Conservation (phyloP, 352 stramenopile genomes). For the Globisporangium nunn region DNA sequence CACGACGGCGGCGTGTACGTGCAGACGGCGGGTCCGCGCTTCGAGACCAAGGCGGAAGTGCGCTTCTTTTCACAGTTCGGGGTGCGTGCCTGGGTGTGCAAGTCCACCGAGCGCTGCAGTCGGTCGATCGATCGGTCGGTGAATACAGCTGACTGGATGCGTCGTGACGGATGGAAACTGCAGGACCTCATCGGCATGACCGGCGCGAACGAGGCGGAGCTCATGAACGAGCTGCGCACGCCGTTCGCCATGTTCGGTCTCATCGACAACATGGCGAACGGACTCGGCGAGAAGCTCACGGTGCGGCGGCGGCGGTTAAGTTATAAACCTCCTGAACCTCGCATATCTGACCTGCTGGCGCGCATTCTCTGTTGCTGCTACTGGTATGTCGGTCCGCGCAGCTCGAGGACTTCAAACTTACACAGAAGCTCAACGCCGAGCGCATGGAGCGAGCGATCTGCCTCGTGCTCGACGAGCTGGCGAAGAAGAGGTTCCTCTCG, state of each 20-base stretch:
- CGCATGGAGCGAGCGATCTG: slow-evolving; percentile 61
- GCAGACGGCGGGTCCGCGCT: slow-evolving; percentile 77
- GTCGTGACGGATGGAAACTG: neutral
- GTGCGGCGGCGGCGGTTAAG: slow-evolving; percentile 12
- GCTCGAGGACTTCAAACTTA: slow-evolving; percentile 70
- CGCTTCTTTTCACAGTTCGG: slow-evolving; percentile 84
- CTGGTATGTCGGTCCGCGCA: slow-evolving; percentile 1
- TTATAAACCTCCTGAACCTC: neutral
- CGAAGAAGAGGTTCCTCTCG: slow-evolving; percentile 22
- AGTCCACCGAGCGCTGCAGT: no score
- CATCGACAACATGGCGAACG: slow-evolving; percentile 87
- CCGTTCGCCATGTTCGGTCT: slow-evolving; percentile 85
- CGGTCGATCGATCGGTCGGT: neutral
- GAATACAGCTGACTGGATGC: neutral
- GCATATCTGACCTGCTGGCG: neutral
- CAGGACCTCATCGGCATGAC: slow-evolving; percentile 87
- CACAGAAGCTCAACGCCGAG: slow-evolving; percentile 67
- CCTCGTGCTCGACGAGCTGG: slow-evolving; percentile 49
- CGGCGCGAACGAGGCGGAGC: slow-evolving; percentile 78
- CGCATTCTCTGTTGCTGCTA: neutral
- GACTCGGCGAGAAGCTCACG: slow-evolving; percentile 71
- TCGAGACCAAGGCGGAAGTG: slow-evolving; percentile 89
- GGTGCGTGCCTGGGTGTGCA: slow-evolving; percentile 10
- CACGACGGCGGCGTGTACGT: slow-evolving; percentile 82
- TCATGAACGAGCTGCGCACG: slow-evolving; percentile 75